Evolutionary conservation across 129 eudicot species (phyloP).

Genomic region (carrot (Daucus carota)): DNA sequence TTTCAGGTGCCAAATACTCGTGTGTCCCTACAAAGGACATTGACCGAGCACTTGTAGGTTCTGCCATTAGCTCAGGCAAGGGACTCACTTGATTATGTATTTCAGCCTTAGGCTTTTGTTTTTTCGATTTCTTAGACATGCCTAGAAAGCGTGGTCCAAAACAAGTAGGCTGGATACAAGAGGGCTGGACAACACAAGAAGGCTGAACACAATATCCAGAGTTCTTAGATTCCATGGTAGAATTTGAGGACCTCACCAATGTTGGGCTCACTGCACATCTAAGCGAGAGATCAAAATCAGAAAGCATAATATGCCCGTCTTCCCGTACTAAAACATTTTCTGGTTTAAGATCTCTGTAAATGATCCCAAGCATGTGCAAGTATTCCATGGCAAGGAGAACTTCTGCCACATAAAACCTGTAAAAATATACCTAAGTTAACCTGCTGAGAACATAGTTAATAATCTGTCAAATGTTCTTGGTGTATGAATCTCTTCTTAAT

Average conservation of each 20-base stretch:
- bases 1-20: conserved; percentile 93
- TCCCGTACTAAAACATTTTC: conserved; percentile 86
- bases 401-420: conserved; percentile 93
- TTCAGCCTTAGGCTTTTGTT: conserved; percentile 43
- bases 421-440: background rate
- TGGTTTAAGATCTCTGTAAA: conserved; percentile 96
- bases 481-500: background rate
- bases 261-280: conserved; percentile 89
- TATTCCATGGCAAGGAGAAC: conserved; percentile 92
- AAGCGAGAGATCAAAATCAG: conserved; percentile 91
- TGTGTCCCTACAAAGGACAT: conserved; percentile 98
- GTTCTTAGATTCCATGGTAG: conserved; percentile 45
- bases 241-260: conserved; percentile 52
- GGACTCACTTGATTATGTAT: conserved; percentile 49
- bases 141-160: conserved; percentile 57
- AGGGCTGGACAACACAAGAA: conserved; percentile 71
- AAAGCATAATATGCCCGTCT: conserved; percentile 99
- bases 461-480: background rate
- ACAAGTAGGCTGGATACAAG: conserved; percentile 77
- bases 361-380: conserved; percentile 94
- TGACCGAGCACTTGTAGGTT: conserved; percentile 87
- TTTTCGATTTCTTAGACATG: conserved; percentile 49
- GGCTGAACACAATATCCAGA: conserved; percentile 54
- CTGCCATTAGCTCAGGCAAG: conserved; percentile 89
- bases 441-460: background rate